These are phyloP conservation scores for Ophiorrhiza pumila DNA, from an alignment of 257 asterid genomes.

Conservation along the genomic window DNA sequence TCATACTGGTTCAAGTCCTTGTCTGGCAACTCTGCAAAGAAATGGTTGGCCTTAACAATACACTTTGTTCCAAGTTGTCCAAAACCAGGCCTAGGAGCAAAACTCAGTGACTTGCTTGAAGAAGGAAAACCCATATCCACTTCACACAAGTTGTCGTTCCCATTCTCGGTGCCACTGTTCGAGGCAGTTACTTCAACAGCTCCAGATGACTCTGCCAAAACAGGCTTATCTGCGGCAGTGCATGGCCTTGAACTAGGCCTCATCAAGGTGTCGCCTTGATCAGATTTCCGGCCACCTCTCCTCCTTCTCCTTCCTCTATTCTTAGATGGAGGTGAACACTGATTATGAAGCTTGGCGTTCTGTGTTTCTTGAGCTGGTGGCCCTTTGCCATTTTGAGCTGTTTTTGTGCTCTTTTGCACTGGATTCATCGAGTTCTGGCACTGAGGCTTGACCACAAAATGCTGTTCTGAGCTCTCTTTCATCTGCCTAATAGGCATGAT, in stretches of 20 bases:
- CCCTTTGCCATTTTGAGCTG: conserved; percentile 58
- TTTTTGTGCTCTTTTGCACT: conserved; percentile 45
- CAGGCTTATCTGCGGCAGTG: conserved; percentile 56
- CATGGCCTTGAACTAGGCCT: conserved; percentile 89
- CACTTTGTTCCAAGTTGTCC: conserved; percentile 94
- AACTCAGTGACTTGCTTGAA: conserved; percentile 74
- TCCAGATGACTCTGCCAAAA: conserved; percentile 21
- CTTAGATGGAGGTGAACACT: conserved; percentile 66
- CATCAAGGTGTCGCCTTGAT: conserved; percentile 73
- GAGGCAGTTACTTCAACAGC: conserved; percentile 26
- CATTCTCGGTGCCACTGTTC: conserved; percentile 30
- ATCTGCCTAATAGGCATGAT: conserved; percentile 86
- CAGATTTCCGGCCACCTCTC: conserved; percentile 80
- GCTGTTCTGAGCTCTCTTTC: conserved; percentile 72
- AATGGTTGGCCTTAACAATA: conserved; percentile 97
- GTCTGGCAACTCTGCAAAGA: conserved; percentile 85
- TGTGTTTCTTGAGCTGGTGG: conserved; percentile 59
- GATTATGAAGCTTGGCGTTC: conserved; percentile 39
- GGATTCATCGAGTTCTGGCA: conserved; percentile 43
- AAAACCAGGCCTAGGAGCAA: conserved; percentile 82
- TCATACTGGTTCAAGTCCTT: conserved; percentile 96
- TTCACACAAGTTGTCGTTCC: conserved; percentile 25
- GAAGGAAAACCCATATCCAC: conserved; percentile 46
- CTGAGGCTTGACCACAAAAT: conserved; percentile 63
- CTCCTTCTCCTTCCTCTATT: conserved; percentile 79